Base-by-base conservation (phyloP, 345 rosid species). In the Erysimum cheiranthoides region DNA sequence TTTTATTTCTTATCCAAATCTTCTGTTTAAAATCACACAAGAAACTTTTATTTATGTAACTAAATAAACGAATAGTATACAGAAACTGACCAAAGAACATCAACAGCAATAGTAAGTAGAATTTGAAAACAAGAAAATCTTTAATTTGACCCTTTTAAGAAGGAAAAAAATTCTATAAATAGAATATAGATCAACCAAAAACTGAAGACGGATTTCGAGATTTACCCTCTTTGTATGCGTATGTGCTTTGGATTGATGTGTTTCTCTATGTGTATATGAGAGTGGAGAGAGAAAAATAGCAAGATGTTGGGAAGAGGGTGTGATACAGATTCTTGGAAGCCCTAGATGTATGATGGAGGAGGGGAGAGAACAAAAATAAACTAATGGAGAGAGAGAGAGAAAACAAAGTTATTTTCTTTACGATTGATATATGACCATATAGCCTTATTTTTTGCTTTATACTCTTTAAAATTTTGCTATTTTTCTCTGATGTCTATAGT, bases 341-440 rank as follows among this genome's bases (percentile, higher is more conserved):
- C 90, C 92, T 86, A 86, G 82, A 81, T 81, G 76, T 79, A 40
- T 64, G 66, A 68, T 27, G 35, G 40, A 21, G 11, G 57, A 60
- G 18, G 13, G 30, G 34, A 38, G 52, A 53, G 62, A 68, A 30
- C 0, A 5, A 52, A 39, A 36, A 16, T 1, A 52, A 27, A 52
- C 5, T 7, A 27, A 6, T 17, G 5, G 17, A 59, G 28, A 35
- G 6, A 10, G 43, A 13, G 8, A 72, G 51, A 62, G 34, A 62
- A 8, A 39, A 0, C 0, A n/a, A 10, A 21, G 12, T n/a, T 49
- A 13, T 31, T 43, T 25, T 25, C 18, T 57, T 40, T 42, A 34
- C 32, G 57, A 25, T 68, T 40, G 17, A 31, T 50, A 9, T 45
- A 35, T 30, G 36, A 18, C n/a, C 38, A 42, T 9, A 13, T 40